Base-by-base conservation (phyloP, 163 green algal genomes). In the Picocystis sp. region DNA sequence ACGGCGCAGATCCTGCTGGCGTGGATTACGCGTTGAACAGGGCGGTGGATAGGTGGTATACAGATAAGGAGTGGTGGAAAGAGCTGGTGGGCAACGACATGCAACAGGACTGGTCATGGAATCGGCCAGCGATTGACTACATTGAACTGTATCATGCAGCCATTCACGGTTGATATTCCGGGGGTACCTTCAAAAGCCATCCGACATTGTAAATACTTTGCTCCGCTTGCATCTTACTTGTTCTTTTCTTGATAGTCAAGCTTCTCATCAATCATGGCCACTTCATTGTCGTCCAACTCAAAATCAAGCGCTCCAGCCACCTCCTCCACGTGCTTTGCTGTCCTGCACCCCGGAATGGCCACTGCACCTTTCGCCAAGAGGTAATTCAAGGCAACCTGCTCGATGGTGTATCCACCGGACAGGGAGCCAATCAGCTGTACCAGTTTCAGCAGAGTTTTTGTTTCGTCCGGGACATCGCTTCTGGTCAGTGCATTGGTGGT, bases 81-180 rank as follows among this genome's bases (percentile, higher is more conserved):
- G 46, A 55, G n/a, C 66, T 94, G 56, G 64, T 81, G 56, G 22
- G 54, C 43, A 59, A 71, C 6, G 67, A 81, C 57, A 92, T 94
- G 80, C 29, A 43, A 12, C 73, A 93, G 57, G 88, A 97, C 69
- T 96, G 86, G 86, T 79, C 53, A 42, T 97, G 88, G 88, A 89
- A 87, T 70, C 72, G 76, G 41, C 87, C 88, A 5, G 80, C 87
- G 0, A 61, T 92, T 2, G 84, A 95, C 53, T 97, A 96, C 71
- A 72, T 93, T 6, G 78, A 96, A 65, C 76, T 96, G 15, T 96
- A 96, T 72, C 38, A 54, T 35, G 34, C 47, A 45, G 47, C 47
- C n/a, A 54, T 54, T 35, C 35, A 54, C n/a, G 13, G 47, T 23
- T 54, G 47, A 54, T 6, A 50, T 9, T 12, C 21, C 5, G 6